Base-by-base conservation (phyloP, 1,139 yeast species). In the Blastobotrys petasosporus region DNA sequence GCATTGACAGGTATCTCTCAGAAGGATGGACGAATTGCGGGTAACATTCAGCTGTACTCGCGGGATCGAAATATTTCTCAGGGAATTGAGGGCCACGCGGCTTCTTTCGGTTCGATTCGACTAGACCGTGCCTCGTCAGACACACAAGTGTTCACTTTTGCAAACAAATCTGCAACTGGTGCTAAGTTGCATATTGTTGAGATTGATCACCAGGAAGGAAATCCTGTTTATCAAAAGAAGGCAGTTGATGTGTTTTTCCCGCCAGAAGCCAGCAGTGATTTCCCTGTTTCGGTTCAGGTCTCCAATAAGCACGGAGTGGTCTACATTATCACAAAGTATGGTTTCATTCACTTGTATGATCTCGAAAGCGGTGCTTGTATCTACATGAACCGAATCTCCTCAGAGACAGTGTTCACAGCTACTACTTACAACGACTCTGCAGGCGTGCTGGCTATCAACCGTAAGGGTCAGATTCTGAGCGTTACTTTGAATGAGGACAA, bases 61-160 rank as follows among this genome's bases (percentile, higher is more conserved):
- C 84, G 82, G 64, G 80, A 82, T 48, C 82, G 97, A 67, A 84
- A 85, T 62, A 87, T 90, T 42, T 88, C 97, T 13, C 99, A 94
- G 71, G 94, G 95, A 28, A 87, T 94, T 59, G 97, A 94, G 64
- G 98, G 98, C 56, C 98, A 94, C 66, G 97, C 94, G 47, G 92
- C 95, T 50, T 80, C 82, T 44, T 94, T 94, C 69, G 90, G 95
- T 44, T 73, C 76, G 49, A 68, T 92, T 53, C 75, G 81, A 54
- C 73, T 90, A 56, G 82, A 79, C 46, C 92, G 90, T 44, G 87
- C 90, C 38, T 58, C 80, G 20, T 67, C 74, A 32, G 94, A 90
- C 49, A 85, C 95, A 42, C 88, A 87, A 67, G 80, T 92, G 33
- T 92, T 94, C 66, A 79, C 83, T 29, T 83, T 86, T 68, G 92